Base-by-base conservation (phyloP, 2,329 filamentous ascomycete species). In the Monosporascus cannonballus region DNA sequence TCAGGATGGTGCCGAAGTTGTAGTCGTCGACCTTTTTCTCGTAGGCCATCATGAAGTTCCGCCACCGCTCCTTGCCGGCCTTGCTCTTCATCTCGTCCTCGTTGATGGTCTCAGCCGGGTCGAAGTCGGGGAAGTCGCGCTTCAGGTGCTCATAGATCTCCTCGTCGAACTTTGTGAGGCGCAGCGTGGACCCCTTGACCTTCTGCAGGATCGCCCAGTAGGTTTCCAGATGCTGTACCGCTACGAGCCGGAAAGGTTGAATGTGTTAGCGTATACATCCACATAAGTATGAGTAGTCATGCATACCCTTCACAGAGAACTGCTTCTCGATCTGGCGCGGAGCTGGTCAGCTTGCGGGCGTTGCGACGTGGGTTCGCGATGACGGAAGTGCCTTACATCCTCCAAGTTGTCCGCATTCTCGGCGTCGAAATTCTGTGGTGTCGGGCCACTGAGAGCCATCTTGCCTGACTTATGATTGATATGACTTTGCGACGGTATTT, bases 11-110 rank as follows among this genome's bases (percentile, higher is more conserved):
- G 52, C 94, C 94, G 71, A 96, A 99, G 77, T 96, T 99, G 79
- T 86, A 99, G 73, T 99, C 95, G 58, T 94, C 87, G n/a, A 99
- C 78, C 73, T 83, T 93, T 73, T 96, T 92, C 75, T 97, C 91
- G 71, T 96, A 99, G 57, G 80, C 77, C 79, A 88, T 92, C 81
- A 96, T 88, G 75, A 96, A 99, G 59, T 87, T 89, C 65, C 94
- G 85, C 94, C 94, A 99, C 69, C 82, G 81, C 73, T 95, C 90
- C 78, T 99, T 99, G 69, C 93, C 93, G 15, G 77, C 73, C 76
- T 96, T 95, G 81, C 90, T 96, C 85, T 99, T 99, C 93, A 99
- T 96, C 63, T 89, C 79, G 62, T 96, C 87, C 75, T 99, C 94
- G 68, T 96, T 73, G 59, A 99, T 86, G 11, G 87, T 88, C 42